Percentiles rank a stretch among this genome's conserved stretches.
phyloP scores from a whole-genome alignment of 2,329 filamentous ascomycete species.

The Colletotrichum sublineola region DNA sequence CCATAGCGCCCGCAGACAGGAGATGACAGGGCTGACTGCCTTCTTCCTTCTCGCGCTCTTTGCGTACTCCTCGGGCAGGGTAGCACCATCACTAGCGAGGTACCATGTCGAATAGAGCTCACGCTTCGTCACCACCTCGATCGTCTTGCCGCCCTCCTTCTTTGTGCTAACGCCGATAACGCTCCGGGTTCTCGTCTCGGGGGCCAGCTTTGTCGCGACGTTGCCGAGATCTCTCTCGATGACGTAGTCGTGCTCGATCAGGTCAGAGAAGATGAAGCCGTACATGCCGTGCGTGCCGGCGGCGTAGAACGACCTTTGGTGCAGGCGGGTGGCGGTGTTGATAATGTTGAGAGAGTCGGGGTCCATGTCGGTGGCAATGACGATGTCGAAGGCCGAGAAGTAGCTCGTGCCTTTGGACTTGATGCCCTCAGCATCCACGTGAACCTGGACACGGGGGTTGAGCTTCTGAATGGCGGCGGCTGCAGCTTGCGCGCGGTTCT shows the following conservation, averaged over 20 bases:
- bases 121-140: conserved; percentile 91
- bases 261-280: conserved; percentile 93
- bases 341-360: conserved; percentile 81
- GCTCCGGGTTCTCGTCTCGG: conserved; percentile 83
- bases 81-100: conserved; percentile 82
- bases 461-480: conserved; percentile 83
- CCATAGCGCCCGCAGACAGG: conserved; percentile 91
- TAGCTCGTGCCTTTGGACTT: conserved; percentile 78
- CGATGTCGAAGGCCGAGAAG: conserved; percentile 84
- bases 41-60: conserved; percentile 76
- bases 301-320: conserved; percentile 87
- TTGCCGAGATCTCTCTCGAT: conserved; percentile 90
- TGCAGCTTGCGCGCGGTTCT: conserved; percentile 87
- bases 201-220: conserved; percentile 67
- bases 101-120: conserved; percentile 91
- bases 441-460: conserved; percentile 88
- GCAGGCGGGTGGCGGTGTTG: conserved; percentile 87
- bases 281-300: conserved; percentile 90
- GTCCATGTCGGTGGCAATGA: conserved; percentile 90
- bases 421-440: conserved; percentile 77
- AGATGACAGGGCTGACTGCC: conserved; percentile 85
- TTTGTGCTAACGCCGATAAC: conserved; percentile 80
- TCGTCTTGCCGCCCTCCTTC: conserved; percentile 76
- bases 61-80: conserved; percentile 76
- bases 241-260: conserved; percentile 90